A percentile compares a stretch with the other conserved stretches of the same genome.
Evolutionary conservation across 2,329 filamentous ascomycete genomes (phyloP).

Genomic region (Claviceps monticola): DNA sequence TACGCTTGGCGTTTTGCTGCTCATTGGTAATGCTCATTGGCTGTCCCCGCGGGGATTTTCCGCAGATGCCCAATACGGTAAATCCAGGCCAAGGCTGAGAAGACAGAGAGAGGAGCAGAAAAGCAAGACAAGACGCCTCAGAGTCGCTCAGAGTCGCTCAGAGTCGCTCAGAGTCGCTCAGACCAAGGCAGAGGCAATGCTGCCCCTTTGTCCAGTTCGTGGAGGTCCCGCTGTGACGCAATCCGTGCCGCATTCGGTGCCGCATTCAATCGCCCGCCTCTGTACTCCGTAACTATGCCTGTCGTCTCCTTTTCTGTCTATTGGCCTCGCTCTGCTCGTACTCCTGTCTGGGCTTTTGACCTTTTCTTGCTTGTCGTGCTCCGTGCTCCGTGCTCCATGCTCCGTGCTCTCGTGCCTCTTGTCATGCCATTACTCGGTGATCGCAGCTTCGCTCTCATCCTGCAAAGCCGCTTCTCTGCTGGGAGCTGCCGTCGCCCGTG

Average conservation of each 20-base stretch:
- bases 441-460: neutral
- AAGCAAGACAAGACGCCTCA: no score
- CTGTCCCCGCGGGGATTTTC: no score
- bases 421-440: neutral
- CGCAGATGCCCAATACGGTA: no score
- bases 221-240: conserved; percentile 1
- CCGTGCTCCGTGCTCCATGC: neutral
- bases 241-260: conserved; percentile 5
- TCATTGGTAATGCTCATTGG: no score
- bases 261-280: conserved; percentile 4
- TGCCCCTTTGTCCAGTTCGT: neutral
- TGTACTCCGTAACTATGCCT: no score
- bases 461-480: neutral
- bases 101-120: no score
- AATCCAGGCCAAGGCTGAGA: no score
- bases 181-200: no score
- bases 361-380: neutral
- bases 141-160: no score
- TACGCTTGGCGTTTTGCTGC: no score
- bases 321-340: neutral
- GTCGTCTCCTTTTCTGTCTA: neutral
- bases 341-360: neutral
- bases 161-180: no score
- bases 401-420: neutral
- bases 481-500: neutral